Evolutionary conservation across 164 flowering plant genomes (phyloP).

Genomic region (Stephania japonica): DNA sequence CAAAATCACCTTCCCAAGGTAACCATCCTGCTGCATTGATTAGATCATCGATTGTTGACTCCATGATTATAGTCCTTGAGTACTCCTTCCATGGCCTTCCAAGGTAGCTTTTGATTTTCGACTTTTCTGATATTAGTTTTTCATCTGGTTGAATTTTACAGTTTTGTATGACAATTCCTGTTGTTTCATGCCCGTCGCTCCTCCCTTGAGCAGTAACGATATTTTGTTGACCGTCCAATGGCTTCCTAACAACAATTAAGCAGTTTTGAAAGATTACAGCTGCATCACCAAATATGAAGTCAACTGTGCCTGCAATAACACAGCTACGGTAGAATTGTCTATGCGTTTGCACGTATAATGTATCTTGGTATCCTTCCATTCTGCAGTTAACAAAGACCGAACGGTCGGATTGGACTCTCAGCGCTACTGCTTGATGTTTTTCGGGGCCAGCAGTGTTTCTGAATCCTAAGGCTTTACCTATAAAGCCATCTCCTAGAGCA

Average conservation of each 20-base stretch:
- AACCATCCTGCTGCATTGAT: conserved; percentile 26
- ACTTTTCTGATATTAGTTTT: conserved; percentile 13
- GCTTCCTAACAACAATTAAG: conserved; percentile 26
- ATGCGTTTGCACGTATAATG: conserved; percentile 27
- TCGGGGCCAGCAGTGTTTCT: conserved; percentile 55
- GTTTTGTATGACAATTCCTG: conserved; percentile 31
- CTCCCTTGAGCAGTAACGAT: conserved; percentile 47
- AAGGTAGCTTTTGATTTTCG: conserved; percentile 15
- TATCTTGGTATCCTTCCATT: conserved; percentile 54
- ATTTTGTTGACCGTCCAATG: conserved; percentile 33
- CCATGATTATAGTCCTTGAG: conserved; percentile 28
- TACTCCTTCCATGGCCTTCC: conserved; percentile 35
- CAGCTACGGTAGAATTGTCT: conserved; percentile 36
- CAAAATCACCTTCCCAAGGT: conserved; percentile 27
- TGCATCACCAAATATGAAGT: conserved; percentile 41
- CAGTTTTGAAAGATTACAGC: conserved; percentile 36
- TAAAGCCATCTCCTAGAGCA: conserved; percentile 42
- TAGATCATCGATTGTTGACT: conserved; percentile 22
- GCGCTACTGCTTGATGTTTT: conserved; percentile 63
- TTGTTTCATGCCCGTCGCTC: conserved; percentile 19
- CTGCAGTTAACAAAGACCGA: conserved; percentile 49
- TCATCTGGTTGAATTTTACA: conserved; percentile 21
- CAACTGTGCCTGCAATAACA: conserved; percentile 31
- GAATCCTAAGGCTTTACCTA: conserved; percentile 49
- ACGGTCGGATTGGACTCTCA: conserved; percentile 42